phyloP scores from a whole-genome alignment of 2,329 filamentous ascomycete species.

The Chaetomium sp. region DNA sequence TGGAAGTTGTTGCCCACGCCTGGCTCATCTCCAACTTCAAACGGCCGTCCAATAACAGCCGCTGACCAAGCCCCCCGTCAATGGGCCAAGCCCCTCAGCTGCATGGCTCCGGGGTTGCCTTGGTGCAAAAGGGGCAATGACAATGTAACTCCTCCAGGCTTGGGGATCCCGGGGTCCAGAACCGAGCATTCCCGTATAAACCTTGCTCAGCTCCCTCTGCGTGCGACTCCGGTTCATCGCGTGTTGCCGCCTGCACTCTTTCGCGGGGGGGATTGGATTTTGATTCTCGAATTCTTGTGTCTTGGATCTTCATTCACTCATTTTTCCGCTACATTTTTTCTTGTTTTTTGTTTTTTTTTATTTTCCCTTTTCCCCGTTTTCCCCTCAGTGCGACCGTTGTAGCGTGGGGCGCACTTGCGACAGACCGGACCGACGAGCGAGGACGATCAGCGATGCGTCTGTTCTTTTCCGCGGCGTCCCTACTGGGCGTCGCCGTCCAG shows the following conservation, averaged over 20 bases:
- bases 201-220: neutral
- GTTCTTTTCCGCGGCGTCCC: slow-evolving; percentile 9
- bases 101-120: neutral
- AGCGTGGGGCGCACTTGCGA: too few relatives aligned
- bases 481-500: slow-evolving; percentile 4
- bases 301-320: neutral
- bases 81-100: neutral
- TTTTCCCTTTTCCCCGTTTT: neutral
- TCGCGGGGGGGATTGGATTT: neutral
- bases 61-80: neutral
- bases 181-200: slow-evolving; percentile 1
- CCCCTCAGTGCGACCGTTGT: neutral
- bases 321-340: neutral
- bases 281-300: neutral
- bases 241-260: neutral
- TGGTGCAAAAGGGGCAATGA: neutral
- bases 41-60: neutral
- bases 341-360: neutral
- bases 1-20: neutral
- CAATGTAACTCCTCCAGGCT: neutral
- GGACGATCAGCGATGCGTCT: slow-evolving; percentile 12
- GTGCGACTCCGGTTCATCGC: neutral
- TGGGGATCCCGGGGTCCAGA: neutral
- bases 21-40: neutral
- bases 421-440: neutral